phyloP scores from a whole-genome alignment of 768 basidiomycete genomes.

The Mrakia blollopis region DNA sequence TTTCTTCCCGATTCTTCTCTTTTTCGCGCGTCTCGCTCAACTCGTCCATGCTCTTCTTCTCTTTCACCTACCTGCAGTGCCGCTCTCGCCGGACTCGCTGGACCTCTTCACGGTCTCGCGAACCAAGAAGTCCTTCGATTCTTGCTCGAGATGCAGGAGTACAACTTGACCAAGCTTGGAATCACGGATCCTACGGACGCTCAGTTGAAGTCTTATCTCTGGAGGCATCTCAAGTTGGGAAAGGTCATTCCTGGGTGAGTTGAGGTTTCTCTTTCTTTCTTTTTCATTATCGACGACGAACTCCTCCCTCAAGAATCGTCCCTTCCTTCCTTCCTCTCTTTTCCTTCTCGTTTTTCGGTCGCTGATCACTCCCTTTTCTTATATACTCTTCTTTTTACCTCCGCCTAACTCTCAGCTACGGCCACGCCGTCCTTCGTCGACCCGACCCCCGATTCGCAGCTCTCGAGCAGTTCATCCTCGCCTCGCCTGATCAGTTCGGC shows the following conservation, averaged over 20 bases:
- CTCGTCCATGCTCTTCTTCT: not conserved
- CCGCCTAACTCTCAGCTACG: slow-evolving; percentile 60
- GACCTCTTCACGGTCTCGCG: slow-evolving; percentile 80
- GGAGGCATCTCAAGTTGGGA: slow-evolving; percentile 89
- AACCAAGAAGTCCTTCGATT: slow-evolving; percentile 98
- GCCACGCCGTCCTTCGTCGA: slow-evolving; percentile 89
- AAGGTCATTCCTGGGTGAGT: slow-evolving; percentile 87
- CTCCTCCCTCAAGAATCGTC: no score
- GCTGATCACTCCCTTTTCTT: not conserved
- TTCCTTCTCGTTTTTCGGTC: no score
- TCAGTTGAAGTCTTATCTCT: slow-evolving; percentile 81
- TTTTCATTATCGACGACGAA: no score
- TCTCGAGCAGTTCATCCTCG: slow-evolving; percentile 4
- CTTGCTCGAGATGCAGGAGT: slow-evolving; percentile 90
- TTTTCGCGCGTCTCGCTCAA: not conserved
- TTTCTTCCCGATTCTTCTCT: not conserved
- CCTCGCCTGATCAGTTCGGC: not conserved
- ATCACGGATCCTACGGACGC: not conserved
- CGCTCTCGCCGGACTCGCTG: slow-evolving; percentile 86
- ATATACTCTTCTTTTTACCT: no score
- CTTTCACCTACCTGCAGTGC: slow-evolving; percentile 48
- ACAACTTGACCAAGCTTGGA: slow-evolving; percentile 43
- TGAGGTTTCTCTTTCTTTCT: no score
- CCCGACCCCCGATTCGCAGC: slow-evolving; percentile 60
- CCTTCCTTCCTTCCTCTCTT: no score